Conservation (phyloP, 495 filamentous ascomycete genomes). For the Penicillium bialowiezense region DNA sequence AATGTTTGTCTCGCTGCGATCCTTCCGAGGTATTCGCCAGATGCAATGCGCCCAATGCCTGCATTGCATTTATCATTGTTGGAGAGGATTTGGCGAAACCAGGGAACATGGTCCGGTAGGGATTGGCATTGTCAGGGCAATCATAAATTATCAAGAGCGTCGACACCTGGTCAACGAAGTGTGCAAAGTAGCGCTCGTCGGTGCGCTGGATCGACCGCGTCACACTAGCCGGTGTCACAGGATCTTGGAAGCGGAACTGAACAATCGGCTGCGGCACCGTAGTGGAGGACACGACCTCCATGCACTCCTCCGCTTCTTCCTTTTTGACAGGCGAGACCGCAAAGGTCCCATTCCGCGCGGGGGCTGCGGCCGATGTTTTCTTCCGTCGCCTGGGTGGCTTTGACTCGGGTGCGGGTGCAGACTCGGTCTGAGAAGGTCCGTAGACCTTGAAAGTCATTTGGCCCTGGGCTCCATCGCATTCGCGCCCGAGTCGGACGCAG, state of each 20-base stretch:
- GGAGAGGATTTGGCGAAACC: conserved; percentile 36
- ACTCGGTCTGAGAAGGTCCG: conserved; percentile 24
- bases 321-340: conserved; percentile 14
- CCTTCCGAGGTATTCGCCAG: conserved; percentile 40
- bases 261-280: conserved; percentile 10
- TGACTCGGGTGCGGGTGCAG: conserved; percentile 11
- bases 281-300: conserved; percentile 24
- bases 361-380: conserved; percentile 9
- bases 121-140: conserved; percentile 34
- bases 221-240: conserved; percentile 19
- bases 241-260: conserved; percentile 27
- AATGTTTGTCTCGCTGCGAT: conserved; percentile 32
- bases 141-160: conserved; percentile 40
- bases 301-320: conserved; percentile 10
- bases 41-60: conserved; percentile 42
- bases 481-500: conserved; percentile 34
- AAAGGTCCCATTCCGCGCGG: conserved; percentile 11
- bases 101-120: conserved; percentile 36
- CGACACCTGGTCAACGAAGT: conserved; percentile 39
- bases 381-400: conserved; percentile 19
- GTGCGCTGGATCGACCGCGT: conserved; percentile 23
- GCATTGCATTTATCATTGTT: conserved; percentile 41
- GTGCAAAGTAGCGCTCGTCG: conserved; percentile 35
- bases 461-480: conserved; percentile 40
- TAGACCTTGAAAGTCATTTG: conserved; percentile 46